phyloP scores from a whole-genome alignment of 176 grass and related monocot genomes.

The Phoenix dactylifera region DNA sequence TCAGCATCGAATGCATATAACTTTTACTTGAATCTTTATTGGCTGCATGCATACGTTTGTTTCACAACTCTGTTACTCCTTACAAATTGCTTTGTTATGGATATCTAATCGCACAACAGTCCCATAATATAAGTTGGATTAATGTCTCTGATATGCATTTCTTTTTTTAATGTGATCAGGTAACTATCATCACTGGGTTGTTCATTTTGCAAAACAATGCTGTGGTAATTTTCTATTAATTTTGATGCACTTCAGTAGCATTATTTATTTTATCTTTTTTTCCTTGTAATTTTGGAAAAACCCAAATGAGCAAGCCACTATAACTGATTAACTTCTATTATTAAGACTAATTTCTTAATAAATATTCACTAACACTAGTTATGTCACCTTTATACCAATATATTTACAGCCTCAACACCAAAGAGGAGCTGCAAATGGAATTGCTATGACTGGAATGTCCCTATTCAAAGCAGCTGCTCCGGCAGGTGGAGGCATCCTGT shows the following conservation, averaged over 20 bases:
- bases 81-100: too few species aligned
- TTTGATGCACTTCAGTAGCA: not conserved
- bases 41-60: too few species aligned
- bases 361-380: not conserved
- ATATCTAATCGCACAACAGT: too few species aligned
- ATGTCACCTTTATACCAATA: not conserved
- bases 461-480: constrained; percentile 58
- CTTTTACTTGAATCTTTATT: too few species aligned
- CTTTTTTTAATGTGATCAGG: constrained; percentile 12
- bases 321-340: too few species aligned
- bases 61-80: too few species aligned
- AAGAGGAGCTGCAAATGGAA: constrained; percentile 64
- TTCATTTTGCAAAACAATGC: constrained; percentile 59
- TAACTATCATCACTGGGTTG: constrained; percentile 33
- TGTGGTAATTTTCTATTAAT: constrained; percentile 30
- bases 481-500: constrained; percentile 44
- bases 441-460: constrained; percentile 46
- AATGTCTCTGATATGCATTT: too few species aligned
- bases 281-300: not conserved
- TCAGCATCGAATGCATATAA: too few species aligned
- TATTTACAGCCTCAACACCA: constrained; percentile 44
- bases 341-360: not conserved
- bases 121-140: too few species aligned
- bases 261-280: not conserved
- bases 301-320: not conserved